Percentiles rank a stretch among this genome's conserved stretches.
Conservation (phyloP, 1,284 basidiomycete genomes). For the Leccinum huronense region DNA sequence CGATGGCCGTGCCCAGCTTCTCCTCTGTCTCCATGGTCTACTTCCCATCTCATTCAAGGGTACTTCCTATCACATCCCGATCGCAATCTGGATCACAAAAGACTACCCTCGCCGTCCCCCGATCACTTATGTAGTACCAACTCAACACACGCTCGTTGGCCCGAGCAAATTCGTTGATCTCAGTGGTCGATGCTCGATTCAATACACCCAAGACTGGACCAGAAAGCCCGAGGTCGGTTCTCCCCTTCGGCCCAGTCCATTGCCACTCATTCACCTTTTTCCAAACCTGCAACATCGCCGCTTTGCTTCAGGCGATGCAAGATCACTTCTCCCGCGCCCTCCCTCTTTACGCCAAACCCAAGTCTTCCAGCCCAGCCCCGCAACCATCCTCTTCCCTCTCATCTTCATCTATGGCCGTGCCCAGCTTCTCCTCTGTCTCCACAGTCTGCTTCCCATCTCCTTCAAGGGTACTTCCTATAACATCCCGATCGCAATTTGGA, state of each 20-base stretch:
- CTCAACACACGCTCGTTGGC: constrained; percentile 86
- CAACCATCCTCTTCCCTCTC: constrained; percentile 25
- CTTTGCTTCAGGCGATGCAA: constrained; percentile 71
- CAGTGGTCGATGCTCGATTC: constrained; percentile 71
- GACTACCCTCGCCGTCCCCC: constrained; percentile 84
- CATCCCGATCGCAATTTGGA: constrained; percentile 91
- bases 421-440: constrained; percentile 84
- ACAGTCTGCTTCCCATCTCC: constrained; percentile 88
- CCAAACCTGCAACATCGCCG: constrained; percentile 56
- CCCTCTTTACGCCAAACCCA: constrained; percentile 88
- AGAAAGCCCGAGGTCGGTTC: constrained; percentile 78
- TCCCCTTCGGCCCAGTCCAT: constrained; percentile 18
- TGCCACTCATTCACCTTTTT: constrained; percentile 14
- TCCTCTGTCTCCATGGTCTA: constrained; percentile 89
- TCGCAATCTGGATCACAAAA: constrained; percentile 84
- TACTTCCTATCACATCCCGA: constrained; percentile 89
- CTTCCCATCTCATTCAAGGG: constrained; percentile 82
- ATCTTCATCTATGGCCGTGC: constrained; percentile 4
- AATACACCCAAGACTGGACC: constrained; percentile 77
- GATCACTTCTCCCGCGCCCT: constrained; percentile 82
- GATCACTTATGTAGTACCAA: constrained; percentile 94
- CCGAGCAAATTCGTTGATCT: constrained; percentile 77
- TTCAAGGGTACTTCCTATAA: constrained; percentile 84
- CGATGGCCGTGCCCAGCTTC: constrained; percentile 88
- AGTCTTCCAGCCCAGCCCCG: constrained; percentile 26